Percentiles rank a stretch among this genome's conserved stretches.
Evolutionary conservation across 345 rosid species (phyloP).

Genomic region (Heritiera littoralis): DNA sequence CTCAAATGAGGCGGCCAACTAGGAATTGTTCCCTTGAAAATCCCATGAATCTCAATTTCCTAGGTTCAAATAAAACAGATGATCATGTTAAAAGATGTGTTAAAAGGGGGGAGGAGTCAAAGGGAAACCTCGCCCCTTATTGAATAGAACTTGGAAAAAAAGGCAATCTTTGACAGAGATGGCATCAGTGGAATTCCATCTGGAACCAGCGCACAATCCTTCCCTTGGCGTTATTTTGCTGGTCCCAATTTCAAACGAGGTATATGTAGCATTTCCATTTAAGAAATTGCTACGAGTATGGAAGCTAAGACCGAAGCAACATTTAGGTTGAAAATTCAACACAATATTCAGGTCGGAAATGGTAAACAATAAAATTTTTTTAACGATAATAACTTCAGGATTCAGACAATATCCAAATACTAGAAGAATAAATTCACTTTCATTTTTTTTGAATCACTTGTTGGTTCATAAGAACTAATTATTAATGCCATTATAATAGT

Average conservation of each 20-base stretch:
- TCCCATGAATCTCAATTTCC: slow-evolving; percentile 28
- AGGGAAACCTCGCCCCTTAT: slow-evolving; percentile 18
- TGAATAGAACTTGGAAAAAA: slow-evolving; percentile 24
- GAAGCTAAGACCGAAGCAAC: not conserved
- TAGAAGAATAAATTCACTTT: no score
- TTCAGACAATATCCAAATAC: no score
- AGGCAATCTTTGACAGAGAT: slow-evolving; percentile 15
- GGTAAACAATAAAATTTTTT: no score
- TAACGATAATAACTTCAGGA: no score
- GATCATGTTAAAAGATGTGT: slow-evolving; percentile 27
- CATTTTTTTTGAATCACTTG: no score
- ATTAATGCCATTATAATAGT: not conserved
- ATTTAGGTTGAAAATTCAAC: not conserved
- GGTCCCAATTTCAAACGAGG: not conserved
- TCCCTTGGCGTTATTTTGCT: not conserved
- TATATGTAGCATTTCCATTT: not conserved
- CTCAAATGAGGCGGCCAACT: not conserved
- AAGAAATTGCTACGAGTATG: not conserved
- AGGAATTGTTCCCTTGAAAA: not conserved
- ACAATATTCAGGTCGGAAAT: no score
- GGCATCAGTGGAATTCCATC: not conserved
- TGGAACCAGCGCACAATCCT: not conserved
- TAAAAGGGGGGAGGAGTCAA: slow-evolving; percentile 20
- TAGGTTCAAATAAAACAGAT: slow-evolving; percentile 18
- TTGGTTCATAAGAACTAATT: not conserved